phyloP scores from a whole-genome alignment of 2,329 filamentous ascomycete species.

The Aspergillus pseudonomiae region DNA sequence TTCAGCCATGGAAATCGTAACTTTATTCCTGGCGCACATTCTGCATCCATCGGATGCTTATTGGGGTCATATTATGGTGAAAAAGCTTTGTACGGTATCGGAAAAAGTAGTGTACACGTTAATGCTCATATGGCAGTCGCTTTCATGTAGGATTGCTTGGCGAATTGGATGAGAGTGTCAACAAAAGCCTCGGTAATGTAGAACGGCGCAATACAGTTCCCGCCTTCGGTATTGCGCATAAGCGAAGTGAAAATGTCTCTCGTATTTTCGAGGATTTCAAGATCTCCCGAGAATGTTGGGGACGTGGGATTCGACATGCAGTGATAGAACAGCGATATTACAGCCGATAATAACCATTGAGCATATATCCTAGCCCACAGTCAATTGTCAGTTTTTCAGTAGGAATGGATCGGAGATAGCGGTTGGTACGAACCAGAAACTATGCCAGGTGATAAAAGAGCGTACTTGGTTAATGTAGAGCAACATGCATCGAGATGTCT shows the following conservation, averaged over 20 bases:
- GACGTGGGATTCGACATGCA: slow-evolving; percentile 19
- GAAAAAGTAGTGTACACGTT: not conserved
- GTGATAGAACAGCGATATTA: slow-evolving; percentile 16
- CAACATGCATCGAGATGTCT: slow-evolving; percentile 27
- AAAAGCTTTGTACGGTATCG: not conserved
- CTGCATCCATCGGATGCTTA: not conserved
- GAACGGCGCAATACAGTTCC: slow-evolving; percentile 19
- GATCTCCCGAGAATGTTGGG: slow-evolving; percentile 15
- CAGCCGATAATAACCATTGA: slow-evolving; percentile 24
- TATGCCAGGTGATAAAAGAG: slow-evolving; percentile 22
- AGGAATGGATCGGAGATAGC: not conserved
- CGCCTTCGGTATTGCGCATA: not conserved
- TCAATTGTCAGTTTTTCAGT: not conserved
- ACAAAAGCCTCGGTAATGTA: slow-evolving; percentile 19
- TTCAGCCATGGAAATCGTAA: not conserved
- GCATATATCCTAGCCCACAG: slow-evolving; percentile 23
- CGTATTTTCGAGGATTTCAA: slow-evolving; percentile 21
- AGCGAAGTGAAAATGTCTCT: not conserved
- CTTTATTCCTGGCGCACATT: not conserved
- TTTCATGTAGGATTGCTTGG: not conserved
- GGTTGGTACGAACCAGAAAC: slow-evolving; percentile 22
- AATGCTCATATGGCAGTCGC: not conserved
- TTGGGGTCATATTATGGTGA: not conserved
- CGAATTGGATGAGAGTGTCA: not conserved
- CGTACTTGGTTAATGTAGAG: slow-evolving; percentile 23